Evolutionary conservation across 305 asterid genomes (phyloP), one percentile per base, ranked within the genome.

Genomic region (Fraxinus sp.): DNA sequence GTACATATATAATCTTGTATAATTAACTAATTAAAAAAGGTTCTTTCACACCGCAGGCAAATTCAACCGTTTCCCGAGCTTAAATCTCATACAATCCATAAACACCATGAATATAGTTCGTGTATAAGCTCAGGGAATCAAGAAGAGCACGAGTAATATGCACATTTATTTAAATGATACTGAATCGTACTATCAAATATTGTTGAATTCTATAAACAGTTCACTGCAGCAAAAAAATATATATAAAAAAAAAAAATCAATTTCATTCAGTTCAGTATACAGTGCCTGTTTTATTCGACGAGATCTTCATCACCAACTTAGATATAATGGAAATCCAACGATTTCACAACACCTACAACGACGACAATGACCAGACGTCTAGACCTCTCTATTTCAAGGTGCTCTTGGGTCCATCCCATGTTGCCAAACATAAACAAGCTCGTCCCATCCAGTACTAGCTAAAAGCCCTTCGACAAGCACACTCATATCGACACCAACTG

Each of bases 381-480:
- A 33, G 36, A 76, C 80, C 77, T 78, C 85, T 82, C 74, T 28
- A 59, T 28, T 22, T 95, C 91, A 94, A 44, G 94, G 88, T 1
- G 99, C 97, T 87, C 98, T 91, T 13, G 99, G 99, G 84, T 96
- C 99, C 36, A 91, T 93, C n/a, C 99, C 99, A 20, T 96, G 98
- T 86, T 91, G 99, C 98, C 99, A 96, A 62, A 94, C 97, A 52
- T 94, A 94, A 79, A 91, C 98, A 66, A 92, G 95, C 89, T 96
- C 99, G 76, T 96, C 98, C 99, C 99, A 96, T 30, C 98, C 98
- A 0, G 98, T 91, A 83, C 98, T 96, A 26, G 99, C 99, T 88
- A 96, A 80, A 62, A 96, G 97, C 80, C 99, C 99, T 7, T 96
- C 99, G 4, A 96, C 98, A 3, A 93, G 92, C 86, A 92, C 98